Percentiles rank a stretch among this genome's conserved stretches.
phyloP scores from a whole-genome alignment of 2,329 filamentous ascomycete genomes.

The Leptographium galeiforme region DNA sequence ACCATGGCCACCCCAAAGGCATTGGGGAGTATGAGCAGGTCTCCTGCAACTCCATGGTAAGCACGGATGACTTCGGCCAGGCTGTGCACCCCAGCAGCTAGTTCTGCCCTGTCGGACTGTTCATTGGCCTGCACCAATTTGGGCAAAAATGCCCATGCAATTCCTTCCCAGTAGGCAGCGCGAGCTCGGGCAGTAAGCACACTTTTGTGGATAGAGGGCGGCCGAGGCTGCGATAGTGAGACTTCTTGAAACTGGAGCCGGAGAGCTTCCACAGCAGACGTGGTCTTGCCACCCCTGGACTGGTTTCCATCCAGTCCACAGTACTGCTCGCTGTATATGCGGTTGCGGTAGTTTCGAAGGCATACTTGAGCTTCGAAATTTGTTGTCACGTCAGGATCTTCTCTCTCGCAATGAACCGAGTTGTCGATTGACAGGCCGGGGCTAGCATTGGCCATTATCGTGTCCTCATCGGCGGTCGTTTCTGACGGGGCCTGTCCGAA shows the following conservation, averaged over 20 bases:
- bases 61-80: conserved; percentile 7
- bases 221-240: neutral
- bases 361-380: conserved; percentile 6
- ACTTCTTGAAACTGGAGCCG: conserved; percentile 2
- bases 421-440: neutral
- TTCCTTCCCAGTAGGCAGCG: conserved; percentile 8
- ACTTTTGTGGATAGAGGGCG: neutral
- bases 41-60: conserved; percentile 6
- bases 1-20: conserved; percentile 7
- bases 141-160: conserved; percentile 2
- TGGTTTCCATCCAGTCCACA: neutral
- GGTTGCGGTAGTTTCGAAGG: conserved; percentile 4
- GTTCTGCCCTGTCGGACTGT: neutral
- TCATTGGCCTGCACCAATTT: neutral
- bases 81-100: conserved; percentile 3
- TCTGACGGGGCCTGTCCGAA: neutral
- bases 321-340: conserved; percentile 4
- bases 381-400: neutral
- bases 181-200: conserved; percentile 4
- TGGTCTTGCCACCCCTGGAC: neutral
- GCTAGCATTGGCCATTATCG: neutral
- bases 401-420: neutral
- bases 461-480: neutral
- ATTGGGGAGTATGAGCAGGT: conserved; percentile 7
- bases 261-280: neutral